These are phyloP conservation scores for Bacterosira constricta DNA, from an alignment of 108 stramenopile genomes.

Conservation along the genomic window DNA sequence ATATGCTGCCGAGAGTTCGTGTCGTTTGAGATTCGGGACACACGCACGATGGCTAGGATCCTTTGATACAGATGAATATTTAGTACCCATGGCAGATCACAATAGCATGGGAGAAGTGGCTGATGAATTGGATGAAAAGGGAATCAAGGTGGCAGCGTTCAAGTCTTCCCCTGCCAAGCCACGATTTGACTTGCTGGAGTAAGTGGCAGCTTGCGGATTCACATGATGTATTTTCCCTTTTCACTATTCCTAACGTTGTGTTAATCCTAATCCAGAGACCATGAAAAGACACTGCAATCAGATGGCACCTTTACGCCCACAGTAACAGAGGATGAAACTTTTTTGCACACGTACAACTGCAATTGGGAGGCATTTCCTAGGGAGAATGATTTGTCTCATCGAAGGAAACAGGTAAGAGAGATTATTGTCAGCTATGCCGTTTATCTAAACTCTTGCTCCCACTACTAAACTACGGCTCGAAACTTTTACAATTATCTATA, in stretches of 20 bases:
- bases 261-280: slow-evolving; percentile 25
- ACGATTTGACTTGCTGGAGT: slow-evolving; percentile 47
- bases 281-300: slow-evolving; percentile 22
- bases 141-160: slow-evolving; percentile 49
- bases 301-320: slow-evolving; percentile 43
- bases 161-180: slow-evolving; percentile 48
- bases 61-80: slow-evolving; percentile 78
- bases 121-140: slow-evolving; percentile 38
- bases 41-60: slow-evolving; percentile 82
- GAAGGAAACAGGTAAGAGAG: slow-evolving; percentile 75
- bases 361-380: slow-evolving; percentile 75
- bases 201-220: not conserved
- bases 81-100: slow-evolving; percentile 68
- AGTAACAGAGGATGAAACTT: slow-evolving; percentile 62
- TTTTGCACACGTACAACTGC: slow-evolving; percentile 88
- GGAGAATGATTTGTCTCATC: slow-evolving; percentile 72
- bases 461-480: no score
- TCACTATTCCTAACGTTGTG: not conserved
- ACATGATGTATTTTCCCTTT: not conserved
- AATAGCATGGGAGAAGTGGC: slow-evolving; percentile 47
- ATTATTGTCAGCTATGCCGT: no score
- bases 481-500: slow-evolving; percentile 26
- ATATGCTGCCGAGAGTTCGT: slow-evolving; percentile 86
- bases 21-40: slow-evolving; percentile 82
- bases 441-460: no score